phyloP scores from a whole-genome alignment of 192 early-diverging fungal genomes.

The Backusella liffmaniae region DNA sequence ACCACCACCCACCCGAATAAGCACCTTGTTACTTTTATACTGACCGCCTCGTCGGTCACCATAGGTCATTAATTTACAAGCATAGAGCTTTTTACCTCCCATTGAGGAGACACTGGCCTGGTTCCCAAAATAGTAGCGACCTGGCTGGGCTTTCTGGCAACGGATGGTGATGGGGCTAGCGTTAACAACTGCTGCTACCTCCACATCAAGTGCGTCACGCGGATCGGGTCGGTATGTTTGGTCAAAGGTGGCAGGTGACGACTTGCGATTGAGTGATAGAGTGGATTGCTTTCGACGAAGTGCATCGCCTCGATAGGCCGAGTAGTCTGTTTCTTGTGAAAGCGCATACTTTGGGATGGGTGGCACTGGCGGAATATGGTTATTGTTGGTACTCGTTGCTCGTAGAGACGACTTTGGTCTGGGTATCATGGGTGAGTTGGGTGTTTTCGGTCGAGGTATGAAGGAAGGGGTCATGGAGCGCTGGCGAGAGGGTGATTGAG shows the following conservation, averaged over 20 bases:
- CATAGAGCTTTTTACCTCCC: conserved; percentile 42
- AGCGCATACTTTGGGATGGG: not conserved
- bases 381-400: not conserved
- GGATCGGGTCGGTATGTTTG: conserved; percentile 37
- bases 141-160: conserved; percentile 41
- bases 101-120: conserved; percentile 40
- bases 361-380: not conserved
- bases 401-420: conserved; percentile 5
- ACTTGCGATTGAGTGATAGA: not conserved
- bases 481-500: conserved; percentile 2
- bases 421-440: conserved; percentile 20
- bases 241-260: not conserved
- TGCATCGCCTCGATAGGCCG: not conserved
- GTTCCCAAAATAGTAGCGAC: conserved; percentile 45
- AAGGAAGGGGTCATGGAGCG: conserved; percentile 32
- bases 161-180: conserved; percentile 47
- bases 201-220: conserved; percentile 50
- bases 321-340: not conserved
- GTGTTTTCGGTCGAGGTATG: conserved; percentile 38
- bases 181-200: conserved; percentile 53
- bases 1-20: conserved; percentile 59
- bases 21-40: conserved; percentile 42
- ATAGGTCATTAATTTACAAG: conserved; percentile 46
- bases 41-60: conserved; percentile 22
- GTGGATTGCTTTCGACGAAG: not conserved